Conservation (phyloP, 768 basidiomycete species). For the Dendrothele bispora region DNA sequence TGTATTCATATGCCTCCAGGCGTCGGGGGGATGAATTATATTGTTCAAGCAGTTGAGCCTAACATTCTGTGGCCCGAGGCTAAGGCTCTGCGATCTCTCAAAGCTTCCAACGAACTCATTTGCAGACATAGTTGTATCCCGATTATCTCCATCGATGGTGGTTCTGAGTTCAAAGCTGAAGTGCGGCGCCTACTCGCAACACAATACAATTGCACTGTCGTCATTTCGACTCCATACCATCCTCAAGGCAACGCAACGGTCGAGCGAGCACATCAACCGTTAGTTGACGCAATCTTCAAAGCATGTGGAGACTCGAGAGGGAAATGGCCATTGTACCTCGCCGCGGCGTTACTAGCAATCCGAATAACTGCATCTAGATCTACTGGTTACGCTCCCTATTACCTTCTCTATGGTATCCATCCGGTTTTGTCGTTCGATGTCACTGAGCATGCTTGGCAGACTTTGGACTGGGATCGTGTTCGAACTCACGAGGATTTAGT, state of each 20-base stretch:
- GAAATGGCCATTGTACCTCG: no score
- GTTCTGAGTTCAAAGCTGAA: conserved; percentile 31
- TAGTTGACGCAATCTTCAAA: conserved; percentile 18
- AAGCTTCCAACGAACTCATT: conserved; percentile 26
- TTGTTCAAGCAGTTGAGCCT: conserved; percentile 23
- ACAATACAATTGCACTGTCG: no score
- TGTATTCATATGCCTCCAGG: conserved; percentile 27
- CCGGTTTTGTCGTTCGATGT: conserved; percentile 28
- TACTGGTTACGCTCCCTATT: no score
- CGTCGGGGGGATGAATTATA: conserved; percentile 16
- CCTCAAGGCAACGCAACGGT: conserved; percentile 28
- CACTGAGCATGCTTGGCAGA: no score
- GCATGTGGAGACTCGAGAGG: conserved; percentile 13
- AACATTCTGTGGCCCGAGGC: conserved; percentile 22
- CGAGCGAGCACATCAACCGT: no score
- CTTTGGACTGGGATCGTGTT: no score
- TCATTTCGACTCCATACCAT: conserved; percentile 26
- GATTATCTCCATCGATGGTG: conserved; percentile 24
- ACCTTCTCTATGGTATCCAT: conserved; percentile 26
- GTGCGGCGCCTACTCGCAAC: no score
- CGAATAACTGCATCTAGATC: no score
- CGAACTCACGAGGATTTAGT: no score
- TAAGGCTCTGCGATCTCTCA: conserved; percentile 6
- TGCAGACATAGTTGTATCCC: conserved; percentile 20
- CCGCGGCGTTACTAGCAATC: no score